phyloP scores from a whole-genome alignment of 352 stramenopile genomes.

The Phytopythium boreale region DNA sequence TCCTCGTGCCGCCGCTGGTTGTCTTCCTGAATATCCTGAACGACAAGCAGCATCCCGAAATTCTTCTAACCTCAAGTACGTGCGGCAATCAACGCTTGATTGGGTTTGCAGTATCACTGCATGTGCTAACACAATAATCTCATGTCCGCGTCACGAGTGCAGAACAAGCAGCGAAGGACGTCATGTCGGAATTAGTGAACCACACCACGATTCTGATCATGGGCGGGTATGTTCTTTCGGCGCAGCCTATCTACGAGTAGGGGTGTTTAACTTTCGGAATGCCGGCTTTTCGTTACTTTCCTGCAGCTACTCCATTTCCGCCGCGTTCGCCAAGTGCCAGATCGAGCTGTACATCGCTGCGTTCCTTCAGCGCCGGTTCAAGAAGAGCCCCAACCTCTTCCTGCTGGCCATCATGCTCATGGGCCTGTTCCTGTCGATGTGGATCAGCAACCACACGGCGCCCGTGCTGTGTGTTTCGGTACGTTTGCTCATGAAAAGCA shows the following conservation, averaged over 20 bases:
- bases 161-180: constrained; percentile 85
- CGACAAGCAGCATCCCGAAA: constrained; percentile 70
- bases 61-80: constrained; percentile 70
- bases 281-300: background rate
- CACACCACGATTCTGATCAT: constrained; percentile 93
- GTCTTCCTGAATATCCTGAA: constrained; percentile 89
- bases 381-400: constrained; percentile 88
- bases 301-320: constrained; percentile 80
- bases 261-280: constrained; percentile 1
- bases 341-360: constrained; percentile 91
- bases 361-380: constrained; percentile 87
- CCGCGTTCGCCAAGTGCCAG: constrained; percentile 89
- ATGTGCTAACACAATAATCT: background rate
- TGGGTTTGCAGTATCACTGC: background rate
- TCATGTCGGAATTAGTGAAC: constrained; percentile 89
- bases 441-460: constrained; percentile 93
- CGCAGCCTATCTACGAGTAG: background rate
- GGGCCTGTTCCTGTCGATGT: constrained; percentile 91
- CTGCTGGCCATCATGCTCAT: constrained; percentile 93
- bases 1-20: constrained; percentile 87
- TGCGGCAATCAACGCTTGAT: background rate
- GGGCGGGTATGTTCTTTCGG: constrained; percentile 59
- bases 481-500: constrained; percentile 3
- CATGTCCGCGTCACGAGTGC: background rate
- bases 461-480: constrained; percentile 91